Evolutionary conservation across 2,329 filamentous ascomycete species (phyloP), one percentile per base, ranked within the genome.

Genomic region (Cryphonectria japonica): DNA sequence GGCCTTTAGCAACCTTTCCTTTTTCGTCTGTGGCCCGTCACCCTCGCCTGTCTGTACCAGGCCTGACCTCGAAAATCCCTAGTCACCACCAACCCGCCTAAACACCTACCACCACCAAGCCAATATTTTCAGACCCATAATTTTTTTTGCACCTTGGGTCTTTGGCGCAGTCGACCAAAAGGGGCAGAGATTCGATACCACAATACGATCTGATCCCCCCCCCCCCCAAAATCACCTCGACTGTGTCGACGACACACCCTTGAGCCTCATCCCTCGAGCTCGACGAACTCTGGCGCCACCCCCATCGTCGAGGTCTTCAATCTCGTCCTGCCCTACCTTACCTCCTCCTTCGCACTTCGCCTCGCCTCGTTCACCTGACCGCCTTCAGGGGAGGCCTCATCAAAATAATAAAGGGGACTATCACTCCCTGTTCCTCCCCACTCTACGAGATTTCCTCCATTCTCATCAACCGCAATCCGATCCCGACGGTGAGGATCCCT

Each of bases 71-170:
- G 59, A 61, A 39, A 54, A 32, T 57, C 22, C 59, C 59, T 61
- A 61, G 59, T 61, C 59, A 61, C 50, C 64, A 26, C 22, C 29
- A 19, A 50, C 19, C 46, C 19, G 46, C 19, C 46, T 50, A n/a
- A 50, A 22, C 46, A 19, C 16, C 32, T 16, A 34, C 32, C 26
- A 60, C 54, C 52, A 46, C 62, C 59, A 46, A 52, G 68, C 69
- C 71, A 71, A 71, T 73, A 71, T 72, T 72, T 71, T 71, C 69
- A 69, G 69, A 70, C 71, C 69, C 71, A 72, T 72, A 71, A 62
- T 71, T 71, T 57, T 66, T 62, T 66, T 66, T 54, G 46, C 46
- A 54, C 67, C 57, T 46, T 63, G 67, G 63, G 67, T 52, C 59
- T 32, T 34, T 57, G 64, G 60, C 22, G 65, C 61, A 68, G 68